Base-by-base conservation (phyloP, 331 rosid genomes). In the Ulmus americana region DNA sequence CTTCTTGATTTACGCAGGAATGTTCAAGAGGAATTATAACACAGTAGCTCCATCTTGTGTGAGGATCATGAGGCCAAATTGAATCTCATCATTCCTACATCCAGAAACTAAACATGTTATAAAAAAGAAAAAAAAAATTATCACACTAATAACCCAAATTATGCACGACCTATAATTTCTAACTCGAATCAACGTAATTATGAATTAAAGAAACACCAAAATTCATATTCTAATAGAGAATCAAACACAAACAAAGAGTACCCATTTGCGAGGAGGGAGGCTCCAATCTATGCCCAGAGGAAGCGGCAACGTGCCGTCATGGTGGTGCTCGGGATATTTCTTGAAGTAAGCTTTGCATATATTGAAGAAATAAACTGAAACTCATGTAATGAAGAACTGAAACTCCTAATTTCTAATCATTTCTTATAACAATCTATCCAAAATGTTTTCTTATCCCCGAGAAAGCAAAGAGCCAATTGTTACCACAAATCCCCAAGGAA, bases 281-380 rank as follows among this genome's bases (percentile, higher is more conserved):
- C 84, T 83, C 96, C 96, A 92, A 57, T 92, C 98, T 96, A 92
- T 85, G 55, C 94, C 94, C 38, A 92, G 44, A 49, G 98, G 98
- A 18, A 89, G 94, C 69, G 98, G 98, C 6, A 95, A 92, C 44
- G 77, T 76, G 70, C 90, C 97, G 55, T 90, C 97, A 59, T 90
- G 95, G 68, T 87, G 90, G 57, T 69, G 83, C 76, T 74, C 73
- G 40, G 95, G 90, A 82, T 83, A 77, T 72, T 92, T 92, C 83
- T 82, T 89, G 77, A 86, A 89, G 80, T 92, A 92, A 39, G 98
- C 98, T 85, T 92, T 96, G 2, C 97, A 86, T 74, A 91, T 86
- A 60, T 96, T 88, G 90, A 48, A 58, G 64, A 69, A 59, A 6
- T 49, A 35, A 67, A 64, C 44, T 60, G 40, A 71, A 55, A 22